Conservation (phyloP, 345 rosid species). For the Salix arbutifolia region DNA sequence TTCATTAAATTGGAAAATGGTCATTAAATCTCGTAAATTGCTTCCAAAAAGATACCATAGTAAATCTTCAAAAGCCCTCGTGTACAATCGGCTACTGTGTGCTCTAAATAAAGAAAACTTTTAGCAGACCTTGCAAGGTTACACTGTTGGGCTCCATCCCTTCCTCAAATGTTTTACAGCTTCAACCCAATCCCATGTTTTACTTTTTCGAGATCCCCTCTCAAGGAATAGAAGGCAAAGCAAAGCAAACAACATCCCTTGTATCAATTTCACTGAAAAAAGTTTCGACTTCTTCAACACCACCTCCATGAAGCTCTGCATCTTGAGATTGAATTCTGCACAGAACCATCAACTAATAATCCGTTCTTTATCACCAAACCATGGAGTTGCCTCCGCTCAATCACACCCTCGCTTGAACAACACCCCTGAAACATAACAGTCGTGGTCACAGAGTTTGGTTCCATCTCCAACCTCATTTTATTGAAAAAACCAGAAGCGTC, state of each 20-base stretch:
- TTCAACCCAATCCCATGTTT: constrained; percentile 30
- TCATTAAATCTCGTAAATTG: no score
- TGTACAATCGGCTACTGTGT: constrained; percentile 29
- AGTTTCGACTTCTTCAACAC: constrained; percentile 22
- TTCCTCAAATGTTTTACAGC: constrained; percentile 27
- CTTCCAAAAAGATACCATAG: background rate
- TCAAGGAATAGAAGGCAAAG: constrained; percentile 11
- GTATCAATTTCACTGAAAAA: constrained; percentile 15
- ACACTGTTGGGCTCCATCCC: constrained; percentile 22
- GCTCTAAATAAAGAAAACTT: constrained; percentile 24
- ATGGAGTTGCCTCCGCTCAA: constrained; percentile 28
- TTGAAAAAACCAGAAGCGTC: constrained; percentile 25
- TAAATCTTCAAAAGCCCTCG: constrained; percentile 21
- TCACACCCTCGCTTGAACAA: constrained; percentile 9
- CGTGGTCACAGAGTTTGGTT: constrained; percentile 33
- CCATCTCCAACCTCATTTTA: constrained; percentile 23
- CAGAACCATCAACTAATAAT: constrained; percentile 18
- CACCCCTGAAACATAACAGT: constrained; percentile 38
- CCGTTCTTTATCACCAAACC: constrained; percentile 29
- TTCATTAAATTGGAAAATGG: no score
- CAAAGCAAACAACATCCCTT: constrained; percentile 30
- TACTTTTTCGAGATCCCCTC: constrained; percentile 15
- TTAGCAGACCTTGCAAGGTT: constrained; percentile 33
- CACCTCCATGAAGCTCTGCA: constrained; percentile 16
- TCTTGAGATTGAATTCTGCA: constrained; percentile 32